phyloP scores from a whole-genome alignment of 108 stramenopile genomes.

The Skeletonema grethae region DNA sequence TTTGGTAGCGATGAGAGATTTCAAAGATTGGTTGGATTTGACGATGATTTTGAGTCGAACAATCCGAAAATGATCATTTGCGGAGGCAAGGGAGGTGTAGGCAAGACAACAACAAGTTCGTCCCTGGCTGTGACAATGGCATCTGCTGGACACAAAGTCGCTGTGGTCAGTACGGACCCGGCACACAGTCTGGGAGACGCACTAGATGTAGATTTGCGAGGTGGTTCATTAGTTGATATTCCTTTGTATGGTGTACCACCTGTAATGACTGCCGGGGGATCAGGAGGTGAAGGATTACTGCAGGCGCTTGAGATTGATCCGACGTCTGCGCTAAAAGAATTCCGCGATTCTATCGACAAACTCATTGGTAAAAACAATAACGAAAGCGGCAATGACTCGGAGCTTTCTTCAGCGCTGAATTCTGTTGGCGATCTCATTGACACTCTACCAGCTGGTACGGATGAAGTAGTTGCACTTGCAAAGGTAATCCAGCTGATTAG shows the following conservation, averaged over 20 bases:
- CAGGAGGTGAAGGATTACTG: conserved; percentile 64
- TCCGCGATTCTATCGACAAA: conserved; percentile 75
- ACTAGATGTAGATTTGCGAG: conserved; percentile 71
- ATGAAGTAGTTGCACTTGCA: conserved; percentile 91
- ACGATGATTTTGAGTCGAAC: conserved; percentile 34
- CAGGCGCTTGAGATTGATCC: conserved; percentile 89
- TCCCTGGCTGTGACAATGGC: conserved; percentile 89
- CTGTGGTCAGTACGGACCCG: conserved; percentile 93
- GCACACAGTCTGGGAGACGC: conserved; percentile 98
- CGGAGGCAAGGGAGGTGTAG: conserved; percentile 92
- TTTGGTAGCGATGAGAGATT: conserved; percentile 64
- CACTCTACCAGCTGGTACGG: conserved; percentile 91
- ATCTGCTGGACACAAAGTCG: conserved; percentile 82
- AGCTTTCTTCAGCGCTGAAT: conserved; percentile 62
- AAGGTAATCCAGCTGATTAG: conserved; percentile 88
- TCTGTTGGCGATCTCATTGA: conserved; percentile 82
- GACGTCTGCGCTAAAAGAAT: conserved; percentile 64
- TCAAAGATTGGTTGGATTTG: conserved; percentile 42
- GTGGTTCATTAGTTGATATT: conserved; percentile 68
- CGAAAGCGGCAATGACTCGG: conserved; percentile 27
- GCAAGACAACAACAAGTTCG: conserved; percentile 88
- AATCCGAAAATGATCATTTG: conserved; percentile 79
- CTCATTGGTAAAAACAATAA: conserved; percentile 58
- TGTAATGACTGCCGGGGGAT: neutral
- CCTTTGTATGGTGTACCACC: conserved; percentile 77